phyloP scores from a whole-genome alignment of 148 eudicot genomes.

The Nyssa sinensis region DNA sequence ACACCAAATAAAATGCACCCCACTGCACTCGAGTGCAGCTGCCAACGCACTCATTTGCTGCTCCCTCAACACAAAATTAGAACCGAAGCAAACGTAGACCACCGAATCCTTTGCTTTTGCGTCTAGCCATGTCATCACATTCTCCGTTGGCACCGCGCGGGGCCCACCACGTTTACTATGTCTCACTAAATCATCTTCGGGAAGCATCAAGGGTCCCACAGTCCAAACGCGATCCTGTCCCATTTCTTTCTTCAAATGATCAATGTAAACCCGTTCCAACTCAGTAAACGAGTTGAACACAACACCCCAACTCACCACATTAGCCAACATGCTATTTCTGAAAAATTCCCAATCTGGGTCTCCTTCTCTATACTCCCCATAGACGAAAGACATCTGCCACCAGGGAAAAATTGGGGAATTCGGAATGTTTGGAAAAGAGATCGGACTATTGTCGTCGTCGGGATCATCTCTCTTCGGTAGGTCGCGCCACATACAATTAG shows the following conservation, averaged over 20 bases:
- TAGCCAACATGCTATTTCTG: conserved; percentile 34
- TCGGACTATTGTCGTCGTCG: neutral
- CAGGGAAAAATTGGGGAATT: conserved; percentile 15
- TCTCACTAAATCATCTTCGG: neutral
- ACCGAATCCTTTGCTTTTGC: conserved; percentile 42
- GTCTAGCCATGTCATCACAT: conserved; percentile 59
- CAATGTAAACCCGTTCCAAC: conserved; percentile 43
- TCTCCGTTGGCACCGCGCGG: conserved; percentile 4
- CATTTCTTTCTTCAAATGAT: conserved; percentile 24
- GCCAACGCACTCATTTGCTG: conserved; percentile 53
- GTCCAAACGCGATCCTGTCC: conserved; percentile 39
- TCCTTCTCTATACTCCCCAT: conserved; percentile 29
- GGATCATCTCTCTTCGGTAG: conserved; percentile 15
- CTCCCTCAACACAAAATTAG: conserved; percentile 33
- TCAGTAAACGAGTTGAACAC: conserved; percentile 46
- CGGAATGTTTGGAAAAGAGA: conserved; percentile 18
- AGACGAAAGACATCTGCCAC: conserved; percentile 27
- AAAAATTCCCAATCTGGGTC: conserved; percentile 33
- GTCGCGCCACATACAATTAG: conserved; percentile 17
- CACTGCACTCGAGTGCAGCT: conserved; percentile 36
- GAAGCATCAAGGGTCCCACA: conserved; percentile 43
- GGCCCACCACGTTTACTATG: conserved; percentile 7
- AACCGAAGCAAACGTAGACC: conserved; percentile 71
- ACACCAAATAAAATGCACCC: conserved; percentile 52
- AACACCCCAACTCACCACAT: conserved; percentile 47